Base-by-base conservation (phyloP, 2,329 filamentous ascomycete genomes). In the Colletotrichum navitas region DNA sequence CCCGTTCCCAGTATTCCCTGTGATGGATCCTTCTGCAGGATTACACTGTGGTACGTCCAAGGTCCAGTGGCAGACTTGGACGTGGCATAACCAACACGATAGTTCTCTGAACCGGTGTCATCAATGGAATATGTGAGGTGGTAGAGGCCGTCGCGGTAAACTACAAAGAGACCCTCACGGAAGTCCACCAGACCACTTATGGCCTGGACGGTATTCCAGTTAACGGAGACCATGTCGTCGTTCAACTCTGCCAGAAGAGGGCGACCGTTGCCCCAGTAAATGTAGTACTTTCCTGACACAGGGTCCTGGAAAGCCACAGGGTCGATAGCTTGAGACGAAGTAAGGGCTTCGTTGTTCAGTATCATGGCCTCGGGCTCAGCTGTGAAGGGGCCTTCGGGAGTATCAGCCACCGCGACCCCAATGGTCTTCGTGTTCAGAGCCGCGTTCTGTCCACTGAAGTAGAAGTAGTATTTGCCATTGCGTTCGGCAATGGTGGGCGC, bases 381-480 rank as follows among this genome's bases (percentile, higher is more conserved):
- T 3, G 77, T 83, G 77, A 90, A 92, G 0, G 90, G 90, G 0
- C 90, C 90, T 56, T 88, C 86, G 0, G 90, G 90, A 3, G 82
- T 83, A 58, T 87, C 81, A 2, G 85, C 82, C 0, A 88, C 84
- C 0, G 90, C 90, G 0, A 90, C 90, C 4, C 90, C 90, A 43
- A 92, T 89, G 4, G 87, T 89, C 65, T 90, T 85, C 16, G 60
- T 61, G 71, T 89, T 83, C 41, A 86, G 80, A 0, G 87, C 87
- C 0, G 89, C 88, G 52, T 84, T 84, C 21, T 86, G 78, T 0
- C 85, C 85, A 47, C 81, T 85, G 78, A 91, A 91, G 79, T 90
- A 91, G 36, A 92, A 87, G 75, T 90, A 91, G 79, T 88, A 92
- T 79, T 89, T 90, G 0, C 88, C 88, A 69, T 88, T 82, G 61